These are phyloP conservation scores for Boletus sp. DNA, from an alignment of 768 basidiomycete genomes.

Conservation along the genomic window DNA sequence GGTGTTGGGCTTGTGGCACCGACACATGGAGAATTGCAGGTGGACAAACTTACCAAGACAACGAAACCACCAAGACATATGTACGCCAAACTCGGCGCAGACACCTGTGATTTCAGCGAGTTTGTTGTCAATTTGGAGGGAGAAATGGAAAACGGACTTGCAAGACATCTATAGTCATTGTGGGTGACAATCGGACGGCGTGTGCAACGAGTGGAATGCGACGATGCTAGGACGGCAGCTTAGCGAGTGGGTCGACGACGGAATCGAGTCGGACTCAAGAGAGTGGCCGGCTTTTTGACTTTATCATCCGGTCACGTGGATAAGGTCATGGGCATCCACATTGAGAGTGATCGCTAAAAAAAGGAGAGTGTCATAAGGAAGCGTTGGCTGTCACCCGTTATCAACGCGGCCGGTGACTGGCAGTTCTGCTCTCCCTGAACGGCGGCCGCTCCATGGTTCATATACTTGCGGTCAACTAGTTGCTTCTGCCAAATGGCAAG, in stretches of 20 bases:
- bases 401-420: no score
- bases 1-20: not conserved
- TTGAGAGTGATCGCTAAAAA: not conserved
- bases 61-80: slow-evolving; percentile 60
- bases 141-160: slow-evolving; percentile 22
- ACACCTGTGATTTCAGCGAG: slow-evolving; percentile 42
- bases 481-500: not conserved
- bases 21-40: not conserved
- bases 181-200: not conserved
- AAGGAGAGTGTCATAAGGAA: not conserved
- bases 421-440: no score
- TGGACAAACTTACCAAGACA: slow-evolving; percentile 38
- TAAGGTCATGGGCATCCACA: no score
- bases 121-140: slow-evolving; percentile 12
- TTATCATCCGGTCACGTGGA: slow-evolving; percentile 2
- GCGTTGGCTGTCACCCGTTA: no score
- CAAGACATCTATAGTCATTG: slow-evolving; percentile 24
- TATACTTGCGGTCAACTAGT: no score
- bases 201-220: no score
- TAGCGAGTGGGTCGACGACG: no score
- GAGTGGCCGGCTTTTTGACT: not conserved
- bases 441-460: no score
- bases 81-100: slow-evolving; percentile 54
- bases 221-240: no score
- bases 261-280: no score